These are phyloP conservation scores for Epichloe bromicola DNA, from an alignment of 2,329 filamentous ascomycete genomes.

Conservation along the genomic window DNA sequence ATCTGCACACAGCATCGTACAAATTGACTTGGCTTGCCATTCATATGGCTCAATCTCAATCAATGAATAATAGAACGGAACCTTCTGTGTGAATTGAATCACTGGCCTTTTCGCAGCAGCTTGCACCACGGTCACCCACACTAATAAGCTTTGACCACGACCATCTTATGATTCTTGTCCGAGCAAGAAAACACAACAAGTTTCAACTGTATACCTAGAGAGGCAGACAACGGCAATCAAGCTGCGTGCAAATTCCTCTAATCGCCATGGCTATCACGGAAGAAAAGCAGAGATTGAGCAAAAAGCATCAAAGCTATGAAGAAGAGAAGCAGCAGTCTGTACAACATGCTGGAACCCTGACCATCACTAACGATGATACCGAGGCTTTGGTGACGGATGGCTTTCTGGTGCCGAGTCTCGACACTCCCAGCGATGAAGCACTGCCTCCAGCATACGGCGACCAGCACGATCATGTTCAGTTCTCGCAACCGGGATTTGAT, in stretches of 20 bases:
- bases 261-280: constrained; percentile 15
- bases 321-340: constrained; percentile 2
- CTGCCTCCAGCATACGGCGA: constrained; percentile 46
- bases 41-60: background rate
- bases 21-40: background rate
- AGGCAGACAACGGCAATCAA: background rate
- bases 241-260: background rate
- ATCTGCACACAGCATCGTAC: background rate
- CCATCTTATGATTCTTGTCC: no score
- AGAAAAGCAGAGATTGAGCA: constrained; percentile 14
- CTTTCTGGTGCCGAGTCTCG: constrained; percentile 29
- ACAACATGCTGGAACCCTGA: background rate
- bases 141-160: no score
- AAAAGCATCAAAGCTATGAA: constrained; percentile 1
- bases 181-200: no score
- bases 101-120: background rate
- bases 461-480: constrained; percentile 39
- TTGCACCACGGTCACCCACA: no score
- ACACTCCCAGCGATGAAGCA: constrained; percentile 23
- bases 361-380: constrained; percentile 10
- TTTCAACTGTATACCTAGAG: background rate
- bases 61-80: no score
- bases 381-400: constrained; percentile 25
- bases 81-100: no score
- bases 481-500: constrained; percentile 49